These are phyloP conservation scores for Harringtonia lauricola DNA, from an alignment of 2,329 filamentous ascomycete species.

Conservation along the genomic window DNA sequence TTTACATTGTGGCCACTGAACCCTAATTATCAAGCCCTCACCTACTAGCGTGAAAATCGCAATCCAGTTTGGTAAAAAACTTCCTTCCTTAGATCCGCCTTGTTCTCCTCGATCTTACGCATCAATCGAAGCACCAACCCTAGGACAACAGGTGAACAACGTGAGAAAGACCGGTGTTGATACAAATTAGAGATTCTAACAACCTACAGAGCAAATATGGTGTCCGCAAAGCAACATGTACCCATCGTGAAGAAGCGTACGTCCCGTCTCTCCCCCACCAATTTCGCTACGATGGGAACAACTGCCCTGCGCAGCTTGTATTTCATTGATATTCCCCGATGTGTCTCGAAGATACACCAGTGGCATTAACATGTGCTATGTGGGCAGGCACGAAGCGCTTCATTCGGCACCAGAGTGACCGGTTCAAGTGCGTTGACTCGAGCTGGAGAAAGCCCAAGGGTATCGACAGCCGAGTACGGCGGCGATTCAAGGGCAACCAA, in stretches of 20 bases:
- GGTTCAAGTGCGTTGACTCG: slow-evolving; percentile 82
- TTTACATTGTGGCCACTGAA: neutral
- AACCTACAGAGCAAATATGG: slow-evolving; percentile 54
- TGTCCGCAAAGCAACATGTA: slow-evolving; percentile 98
- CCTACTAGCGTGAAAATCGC: neutral
- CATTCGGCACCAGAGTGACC: slow-evolving; percentile 94
- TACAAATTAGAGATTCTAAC: neutral
- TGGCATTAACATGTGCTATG: neutral
- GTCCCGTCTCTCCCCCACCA: slow-evolving; percentile 28
- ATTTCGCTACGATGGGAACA: neutral
- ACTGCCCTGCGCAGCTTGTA: neutral
- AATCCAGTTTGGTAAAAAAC: slow-evolving; percentile 1
- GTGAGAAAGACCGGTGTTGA: neutral
- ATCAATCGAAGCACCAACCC: neutral
- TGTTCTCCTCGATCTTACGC: neutral
- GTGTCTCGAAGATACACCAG: neutral
- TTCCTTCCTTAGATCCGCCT: neutral
- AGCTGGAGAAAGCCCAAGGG: slow-evolving; percentile 99
- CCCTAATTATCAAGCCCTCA: slow-evolving; percentile 4
- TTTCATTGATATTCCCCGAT: neutral
- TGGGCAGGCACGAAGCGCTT: slow-evolving; percentile 79
- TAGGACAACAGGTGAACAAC: neutral
- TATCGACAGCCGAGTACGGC: slow-evolving; percentile 96
- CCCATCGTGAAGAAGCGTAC: slow-evolving; percentile 99
- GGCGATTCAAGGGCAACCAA: slow-evolving; percentile 93